Base-by-base conservation (phyloP, 2,329 filamentous ascomycete species). In the Epicoccum nigrum region DNA sequence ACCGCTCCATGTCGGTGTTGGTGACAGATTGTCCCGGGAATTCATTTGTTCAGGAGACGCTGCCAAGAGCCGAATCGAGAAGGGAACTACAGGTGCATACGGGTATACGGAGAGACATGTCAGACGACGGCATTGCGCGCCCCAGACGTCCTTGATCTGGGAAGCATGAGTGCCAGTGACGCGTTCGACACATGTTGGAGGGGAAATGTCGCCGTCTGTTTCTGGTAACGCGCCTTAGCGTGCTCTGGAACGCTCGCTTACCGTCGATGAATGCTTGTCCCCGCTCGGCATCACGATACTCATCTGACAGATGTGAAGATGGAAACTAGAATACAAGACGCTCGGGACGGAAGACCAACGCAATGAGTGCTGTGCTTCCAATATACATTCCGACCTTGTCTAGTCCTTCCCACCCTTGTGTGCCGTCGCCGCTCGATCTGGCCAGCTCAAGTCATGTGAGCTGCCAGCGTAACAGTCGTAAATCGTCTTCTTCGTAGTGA, bases 51-150 rank as follows among this genome's bases (percentile, higher is more conserved):
- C 38, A 43, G 49, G 43, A 46, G 48, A 40, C 5, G 12, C 19
- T 28, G 49, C 49, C 49, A 47, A 52, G 49, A 38, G 20, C 43
- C 49, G 33, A 47, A 47, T 52, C 43, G 21, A 46, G 38, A 32
- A 43, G 43, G 33, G 43, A 47, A 21, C 43, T 39, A 43, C 43
- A 16, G 11, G 17, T 42, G 15, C 28, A 38, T 33, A 44, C 32
- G 38, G 16, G 27, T 19, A 28, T 33, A n/a, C 2, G 28, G 25
- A 19, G 21, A 33, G 17, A 21, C 9, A 34, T 23, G 12, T 19
- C n/a, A 17, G 27, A 20, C 28, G 23, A 43, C 19, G 17, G 23
- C 7, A 12, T 27, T 4, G 6, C 34, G 16, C 23, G 28, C 28
- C 33, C 9, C 7, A 15, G 15, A 27, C 28, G 25, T 20, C 21